A percentile compares a stretch with the other conserved stretches of the same genome.
phyloP scores from a whole-genome alignment of 352 stramenopile species.

The Lagenidium sp. region DNA sequence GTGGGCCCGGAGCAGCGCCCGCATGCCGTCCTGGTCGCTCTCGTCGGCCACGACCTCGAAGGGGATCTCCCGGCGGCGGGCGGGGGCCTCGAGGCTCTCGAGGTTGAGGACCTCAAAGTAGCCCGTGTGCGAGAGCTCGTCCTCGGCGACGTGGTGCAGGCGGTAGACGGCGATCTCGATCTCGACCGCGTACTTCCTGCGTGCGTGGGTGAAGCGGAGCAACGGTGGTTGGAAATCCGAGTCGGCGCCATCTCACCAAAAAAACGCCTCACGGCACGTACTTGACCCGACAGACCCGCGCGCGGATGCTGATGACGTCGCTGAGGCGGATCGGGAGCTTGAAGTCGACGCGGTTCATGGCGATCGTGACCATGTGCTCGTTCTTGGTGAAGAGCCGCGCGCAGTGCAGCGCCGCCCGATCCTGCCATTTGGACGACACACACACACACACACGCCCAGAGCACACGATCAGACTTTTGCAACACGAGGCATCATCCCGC shows the following conservation, averaged over 20 bases:
- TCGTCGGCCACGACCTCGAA: constrained; percentile 21
- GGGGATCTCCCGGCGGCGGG: constrained; percentile 21
- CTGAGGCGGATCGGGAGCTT: constrained; percentile 34
- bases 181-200: constrained; percentile 26
- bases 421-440: constrained; percentile 9
- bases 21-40: constrained; percentile 29
- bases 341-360: constrained; percentile 66
- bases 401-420: constrained; percentile 36
- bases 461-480: not conserved
- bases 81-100: constrained; percentile 18
- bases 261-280: constrained; percentile 8
- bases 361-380: constrained; percentile 51
- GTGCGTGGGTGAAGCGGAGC: too few relatives aligned
- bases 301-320: constrained; percentile 78
- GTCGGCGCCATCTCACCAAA: not conserved
- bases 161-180: constrained; percentile 29
- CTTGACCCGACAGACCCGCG: constrained; percentile 50
- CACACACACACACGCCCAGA: not conserved
- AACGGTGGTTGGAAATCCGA: too few relatives aligned
- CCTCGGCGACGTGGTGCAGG: constrained; percentile 6
- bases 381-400: constrained; percentile 80
- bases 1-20: constrained; percentile 20
- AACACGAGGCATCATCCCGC: not conserved
- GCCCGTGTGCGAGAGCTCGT: constrained; percentile 24
- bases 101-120: constrained; percentile 41